A percentile compares a stretch with the other conserved stretches of the same genome.
Conservation (phyloP, 768 basidiomycete genomes). For the Tephrocybe sp. region DNA sequence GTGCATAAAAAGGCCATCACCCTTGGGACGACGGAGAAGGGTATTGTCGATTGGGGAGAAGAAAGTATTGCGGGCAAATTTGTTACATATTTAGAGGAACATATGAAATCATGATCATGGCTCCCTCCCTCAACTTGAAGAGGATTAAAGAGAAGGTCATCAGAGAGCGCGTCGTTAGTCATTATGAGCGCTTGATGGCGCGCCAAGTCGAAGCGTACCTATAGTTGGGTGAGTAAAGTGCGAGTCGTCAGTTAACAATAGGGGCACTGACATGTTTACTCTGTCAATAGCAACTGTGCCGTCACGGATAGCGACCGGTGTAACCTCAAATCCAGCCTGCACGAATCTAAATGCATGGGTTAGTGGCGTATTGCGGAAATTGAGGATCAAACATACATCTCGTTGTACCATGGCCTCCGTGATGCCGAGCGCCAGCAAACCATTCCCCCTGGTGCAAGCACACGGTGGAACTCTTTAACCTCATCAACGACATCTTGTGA, state of each 20-base stretch:
- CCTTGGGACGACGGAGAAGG: constrained; percentile 76
- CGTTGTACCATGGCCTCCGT: constrained; percentile 63
- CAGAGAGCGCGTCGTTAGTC: neutral
- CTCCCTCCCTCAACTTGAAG: no score
- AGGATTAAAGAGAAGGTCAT: no score
- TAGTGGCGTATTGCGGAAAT: neutral
- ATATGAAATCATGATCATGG: constrained; percentile 43
- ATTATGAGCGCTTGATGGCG: constrained; percentile 21
- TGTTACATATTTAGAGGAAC: constrained; percentile 68
- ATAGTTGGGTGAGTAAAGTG: neutral
- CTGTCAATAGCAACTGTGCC: constrained; percentile 55
- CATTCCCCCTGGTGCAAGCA: constrained; percentile 54
- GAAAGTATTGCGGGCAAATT: constrained; percentile 69
- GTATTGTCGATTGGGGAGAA: constrained; percentile 74
- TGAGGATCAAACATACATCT: constrained; percentile 28
- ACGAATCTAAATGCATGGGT: constrained; percentile 37
- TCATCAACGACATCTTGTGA: constrained; percentile 49
- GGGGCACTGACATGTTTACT: constrained; percentile 62
- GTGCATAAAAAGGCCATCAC: constrained; percentile 89
- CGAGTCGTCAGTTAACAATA: neutral
- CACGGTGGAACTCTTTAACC: constrained; percentile 51
- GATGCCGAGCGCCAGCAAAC: constrained; percentile 68
- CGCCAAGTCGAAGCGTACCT: constrained; percentile 39
- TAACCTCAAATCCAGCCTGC: constrained; percentile 50
- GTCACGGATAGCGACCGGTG: constrained; percentile 49